Percentiles rank a stretch among this genome's conserved stretches.
These are phyloP conservation scores for Ilex aquifolium DNA, from an alignment of 257 asterid species.

Conservation along the genomic window DNA sequence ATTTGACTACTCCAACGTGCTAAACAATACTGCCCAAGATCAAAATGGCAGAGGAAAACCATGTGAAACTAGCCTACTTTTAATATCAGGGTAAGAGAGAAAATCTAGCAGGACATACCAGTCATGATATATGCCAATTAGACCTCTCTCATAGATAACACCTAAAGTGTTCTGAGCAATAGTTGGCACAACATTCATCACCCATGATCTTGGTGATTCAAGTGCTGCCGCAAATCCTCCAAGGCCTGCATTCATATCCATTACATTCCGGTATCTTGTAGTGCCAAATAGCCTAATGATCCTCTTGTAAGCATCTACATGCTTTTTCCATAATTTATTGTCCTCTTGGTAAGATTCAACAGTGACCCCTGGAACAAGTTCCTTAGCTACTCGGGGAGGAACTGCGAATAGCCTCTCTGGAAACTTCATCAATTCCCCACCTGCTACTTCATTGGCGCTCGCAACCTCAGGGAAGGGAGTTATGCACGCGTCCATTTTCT, in stretches of 20 bases:
- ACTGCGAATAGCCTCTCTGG: conserved; percentile 76
- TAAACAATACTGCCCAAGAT: neutral
- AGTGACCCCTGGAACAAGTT: conserved; percentile 58
- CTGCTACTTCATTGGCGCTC: conserved; percentile 42
- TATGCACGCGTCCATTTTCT: conserved; percentile 70
- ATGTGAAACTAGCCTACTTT: neutral
- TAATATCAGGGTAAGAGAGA: neutral
- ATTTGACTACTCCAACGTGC: neutral
- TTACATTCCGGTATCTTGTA: conserved; percentile 69
- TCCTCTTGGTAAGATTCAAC: conserved; percentile 59
- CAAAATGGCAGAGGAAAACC: conserved; percentile 41
- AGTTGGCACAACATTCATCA: conserved; percentile 87
- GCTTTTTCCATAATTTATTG: conserved; percentile 70
- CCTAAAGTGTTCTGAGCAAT: conserved; percentile 67
- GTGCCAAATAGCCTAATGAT: conserved; percentile 49
- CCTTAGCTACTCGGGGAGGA: conserved; percentile 67
- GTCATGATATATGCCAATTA: conserved; percentile 89
- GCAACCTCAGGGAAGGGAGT: conserved; percentile 65
- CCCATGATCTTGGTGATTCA: conserved; percentile 80
- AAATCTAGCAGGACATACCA: conserved; percentile 43
- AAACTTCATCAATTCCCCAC: conserved; percentile 63
- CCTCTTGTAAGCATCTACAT: conserved; percentile 54
- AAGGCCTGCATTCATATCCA: conserved; percentile 94
- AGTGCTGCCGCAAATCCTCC: conserved; percentile 90
- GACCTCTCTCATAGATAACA: conserved; percentile 70